phyloP scores from a whole-genome alignment of 2,329 filamentous ascomycete genomes.

The Pezicula neosporulosa region DNA sequence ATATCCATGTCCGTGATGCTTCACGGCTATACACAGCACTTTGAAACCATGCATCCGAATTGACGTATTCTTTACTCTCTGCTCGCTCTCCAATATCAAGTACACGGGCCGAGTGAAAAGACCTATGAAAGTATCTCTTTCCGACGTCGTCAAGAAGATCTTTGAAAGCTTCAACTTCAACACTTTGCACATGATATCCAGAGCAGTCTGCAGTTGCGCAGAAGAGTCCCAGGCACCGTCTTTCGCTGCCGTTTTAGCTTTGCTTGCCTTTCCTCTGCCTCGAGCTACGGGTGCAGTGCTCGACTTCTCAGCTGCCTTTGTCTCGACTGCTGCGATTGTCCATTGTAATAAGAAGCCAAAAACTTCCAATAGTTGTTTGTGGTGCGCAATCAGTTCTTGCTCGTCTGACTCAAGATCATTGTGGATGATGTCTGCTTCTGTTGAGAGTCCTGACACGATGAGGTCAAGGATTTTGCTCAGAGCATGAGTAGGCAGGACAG shows the following conservation, averaged over 20 bases:
- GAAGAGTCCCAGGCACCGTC: conserved; percentile 87
- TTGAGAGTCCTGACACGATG: conserved; percentile 78
- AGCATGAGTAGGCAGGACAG: conserved; percentile 73
- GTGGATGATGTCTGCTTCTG: conserved; percentile 82
- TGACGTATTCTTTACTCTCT: conserved; percentile 80
- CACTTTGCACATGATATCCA: conserved; percentile 95
- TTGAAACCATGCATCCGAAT: conserved; percentile 98
- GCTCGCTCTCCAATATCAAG: conserved; percentile 89
- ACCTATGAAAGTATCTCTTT: conserved; percentile 90
- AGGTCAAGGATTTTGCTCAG: conserved; percentile 93
- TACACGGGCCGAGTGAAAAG: conserved; percentile 92
- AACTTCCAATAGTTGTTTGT: conserved; percentile 89
- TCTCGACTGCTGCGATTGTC: conserved; percentile 92
- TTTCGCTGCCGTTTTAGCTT: conserved; percentile 69
- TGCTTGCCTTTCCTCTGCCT: conserved; percentile 71
- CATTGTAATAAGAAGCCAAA: conserved; percentile 94
- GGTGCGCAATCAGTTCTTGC: conserved; percentile 78
- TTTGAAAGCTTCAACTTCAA: conserved; percentile 87
- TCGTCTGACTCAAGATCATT: conserved; percentile 88
- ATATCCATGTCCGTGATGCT: conserved; percentile 96
- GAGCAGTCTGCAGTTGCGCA: conserved; percentile 77
- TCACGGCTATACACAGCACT: conserved; percentile 91
- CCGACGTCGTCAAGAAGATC: conserved; percentile 94
- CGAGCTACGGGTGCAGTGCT: conserved; percentile 66
- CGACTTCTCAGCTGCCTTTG: conserved; percentile 88